Evolutionary conservation across 2,329 filamentous ascomycete genomes (phyloP).

Genomic region (Colletotrichum sublineola): DNA sequence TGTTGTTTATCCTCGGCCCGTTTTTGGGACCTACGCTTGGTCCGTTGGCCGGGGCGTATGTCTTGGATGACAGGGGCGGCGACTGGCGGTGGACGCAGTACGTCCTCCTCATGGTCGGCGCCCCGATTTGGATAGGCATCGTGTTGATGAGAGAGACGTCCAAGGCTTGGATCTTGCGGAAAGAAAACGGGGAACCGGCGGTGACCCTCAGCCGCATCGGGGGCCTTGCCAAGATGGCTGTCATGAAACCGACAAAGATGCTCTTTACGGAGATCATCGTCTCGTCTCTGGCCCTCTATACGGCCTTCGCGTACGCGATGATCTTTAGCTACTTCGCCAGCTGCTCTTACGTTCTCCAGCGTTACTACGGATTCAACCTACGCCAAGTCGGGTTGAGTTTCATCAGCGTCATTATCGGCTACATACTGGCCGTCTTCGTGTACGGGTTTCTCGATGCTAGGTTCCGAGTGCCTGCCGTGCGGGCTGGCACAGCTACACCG

Average conservation of each 20-base stretch:
- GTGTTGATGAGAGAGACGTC: conserved; percentile 38
- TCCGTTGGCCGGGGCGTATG: conserved; percentile 67
- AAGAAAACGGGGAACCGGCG: conserved; percentile 16
- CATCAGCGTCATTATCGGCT: conserved; percentile 41
- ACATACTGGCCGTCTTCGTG: conserved; percentile 32
- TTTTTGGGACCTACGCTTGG: conserved; percentile 62
- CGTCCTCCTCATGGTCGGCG: conserved; percentile 43
- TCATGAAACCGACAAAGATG: conserved; percentile 42
- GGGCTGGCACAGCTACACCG: conserved; percentile 22
- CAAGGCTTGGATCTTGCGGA: conserved; percentile 33
- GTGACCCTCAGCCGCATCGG: conserved; percentile 5
- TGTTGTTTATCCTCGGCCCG: conserved; percentile 80
- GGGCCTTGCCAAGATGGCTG: conserved; percentile 7
- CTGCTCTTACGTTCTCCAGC: conserved; percentile 39
- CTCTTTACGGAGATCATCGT: conserved; percentile 64
- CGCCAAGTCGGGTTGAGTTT: conserved; percentile 42
- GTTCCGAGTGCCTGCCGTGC: conserved; percentile 14
- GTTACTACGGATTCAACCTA: conserved; percentile 39
- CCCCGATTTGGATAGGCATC: conserved; percentile 19
- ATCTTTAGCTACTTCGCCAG: conserved; percentile 67
- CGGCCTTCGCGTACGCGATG: conserved; percentile 64
- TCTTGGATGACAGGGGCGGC: conserved; percentile 28
- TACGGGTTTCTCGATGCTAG: conserved; percentile 37
- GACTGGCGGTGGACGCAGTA: conserved; percentile 47
- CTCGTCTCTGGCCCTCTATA: conserved; percentile 79